These are phyloP conservation scores for Bothriochloa decipiens DNA, from an alignment of 176 grass and related monocot genomes.

Conservation along the genomic window DNA sequence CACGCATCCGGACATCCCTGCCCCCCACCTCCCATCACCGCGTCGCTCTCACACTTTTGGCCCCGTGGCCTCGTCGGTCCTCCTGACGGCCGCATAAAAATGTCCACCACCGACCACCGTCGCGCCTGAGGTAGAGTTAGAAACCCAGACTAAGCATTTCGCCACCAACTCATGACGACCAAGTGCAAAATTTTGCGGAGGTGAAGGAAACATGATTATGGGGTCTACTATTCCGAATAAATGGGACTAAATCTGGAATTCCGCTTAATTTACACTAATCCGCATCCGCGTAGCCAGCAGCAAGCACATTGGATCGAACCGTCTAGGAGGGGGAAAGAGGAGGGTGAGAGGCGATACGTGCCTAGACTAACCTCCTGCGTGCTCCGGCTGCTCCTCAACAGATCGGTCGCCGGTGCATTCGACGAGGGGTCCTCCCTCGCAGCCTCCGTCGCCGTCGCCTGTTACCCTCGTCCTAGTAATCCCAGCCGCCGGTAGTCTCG, in stretches of 20 bases:
- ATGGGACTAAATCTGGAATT: not conserved
- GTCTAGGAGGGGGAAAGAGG: not conserved
- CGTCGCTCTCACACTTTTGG: not conserved
- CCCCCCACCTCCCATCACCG: not conserved
- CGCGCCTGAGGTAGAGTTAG: not conserved
- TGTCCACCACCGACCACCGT: not conserved
- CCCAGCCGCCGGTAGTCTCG: not conserved
- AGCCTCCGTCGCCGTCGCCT: not conserved
- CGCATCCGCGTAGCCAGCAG: not conserved
- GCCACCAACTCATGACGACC: not conserved
- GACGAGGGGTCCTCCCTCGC: not conserved
- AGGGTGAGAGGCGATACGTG: not conserved
- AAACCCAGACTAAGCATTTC: not conserved
- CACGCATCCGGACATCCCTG: not conserved
- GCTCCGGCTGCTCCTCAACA: constrained; percentile 1
- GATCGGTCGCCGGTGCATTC: constrained; percentile 29
- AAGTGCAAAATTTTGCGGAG: not conserved
- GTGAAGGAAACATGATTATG: not conserved
- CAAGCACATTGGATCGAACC: constrained; percentile 25
- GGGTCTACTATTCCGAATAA: not conserved
- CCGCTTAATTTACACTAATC: not conserved
- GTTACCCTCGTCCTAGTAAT: not conserved
- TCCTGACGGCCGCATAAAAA: not conserved
- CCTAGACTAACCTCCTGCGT: constrained; percentile 33
- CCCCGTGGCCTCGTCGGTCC: not conserved